A percentile compares a stretch with the other conserved stretches of the same genome.
phyloP scores from a whole-genome alignment of 148 eudicot genomes.

The Chenopodium album region DNA sequence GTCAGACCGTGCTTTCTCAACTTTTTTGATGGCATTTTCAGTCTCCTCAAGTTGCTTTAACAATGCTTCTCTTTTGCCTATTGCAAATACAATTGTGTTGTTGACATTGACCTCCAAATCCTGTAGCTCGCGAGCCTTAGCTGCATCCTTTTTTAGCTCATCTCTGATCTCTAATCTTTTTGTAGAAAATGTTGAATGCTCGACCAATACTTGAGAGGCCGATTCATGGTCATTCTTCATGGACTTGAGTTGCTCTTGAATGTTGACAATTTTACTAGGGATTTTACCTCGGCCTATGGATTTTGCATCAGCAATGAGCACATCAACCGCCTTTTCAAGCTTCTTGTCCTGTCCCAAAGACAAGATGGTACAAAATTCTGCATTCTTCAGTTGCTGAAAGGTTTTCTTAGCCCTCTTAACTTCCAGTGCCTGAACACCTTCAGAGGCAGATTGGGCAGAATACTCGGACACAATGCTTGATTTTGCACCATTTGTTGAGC shows the following conservation, averaged over 20 bases:
- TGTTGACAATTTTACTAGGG: not conserved
- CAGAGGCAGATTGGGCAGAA: not conserved
- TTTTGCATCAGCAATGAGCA: constrained; percentile 8
- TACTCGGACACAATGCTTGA: not conserved
- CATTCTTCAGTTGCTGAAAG: constrained; percentile 20
- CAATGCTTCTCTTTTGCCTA: constrained; percentile 22
- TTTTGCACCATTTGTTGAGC: not conserved
- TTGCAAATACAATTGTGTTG: constrained; percentile 2
- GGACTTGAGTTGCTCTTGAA: constrained; percentile 16
- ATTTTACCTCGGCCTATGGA: not conserved
- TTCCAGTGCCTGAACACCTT: constrained; percentile 13
- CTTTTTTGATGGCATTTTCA: constrained; percentile 20
- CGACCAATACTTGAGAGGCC: constrained; percentile 20
- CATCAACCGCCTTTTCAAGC: constrained; percentile 23
- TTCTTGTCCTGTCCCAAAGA: constrained; percentile 15
- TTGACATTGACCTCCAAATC: constrained; percentile 12
- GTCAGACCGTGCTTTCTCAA: constrained; percentile 11
- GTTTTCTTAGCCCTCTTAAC: constrained; percentile 30
- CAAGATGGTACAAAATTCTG: constrained; percentile 17
- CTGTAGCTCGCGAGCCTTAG: constrained; percentile 32
- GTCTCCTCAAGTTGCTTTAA: constrained; percentile 22
- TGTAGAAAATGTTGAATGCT: constrained; percentile 12
- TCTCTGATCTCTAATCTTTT: constrained; percentile 12
- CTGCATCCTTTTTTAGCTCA: constrained; percentile 23
- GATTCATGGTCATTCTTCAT: constrained; percentile 19